Percentiles rank a stretch among this genome's conserved stretches.
Conservation (phyloP, 208 protist species). For the Trypanosoma platydactyli region DNA sequence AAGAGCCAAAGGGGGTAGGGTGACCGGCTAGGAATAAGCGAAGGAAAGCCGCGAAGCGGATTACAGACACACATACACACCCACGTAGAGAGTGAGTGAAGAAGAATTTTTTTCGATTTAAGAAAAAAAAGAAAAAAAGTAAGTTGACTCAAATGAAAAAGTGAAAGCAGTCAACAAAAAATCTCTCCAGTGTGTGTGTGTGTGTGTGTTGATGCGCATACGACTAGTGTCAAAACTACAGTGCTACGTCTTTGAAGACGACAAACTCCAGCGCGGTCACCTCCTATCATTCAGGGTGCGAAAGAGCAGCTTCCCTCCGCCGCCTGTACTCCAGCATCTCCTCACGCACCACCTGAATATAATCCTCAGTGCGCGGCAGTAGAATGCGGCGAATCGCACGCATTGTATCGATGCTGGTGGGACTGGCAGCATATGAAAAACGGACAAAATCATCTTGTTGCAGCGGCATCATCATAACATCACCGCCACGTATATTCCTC, state of each 20-base stretch:
- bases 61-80: conserved; percentile 5
- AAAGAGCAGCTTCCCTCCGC: conserved; percentile 34
- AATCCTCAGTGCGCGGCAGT: conserved; percentile 80
- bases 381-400: conserved; percentile 70
- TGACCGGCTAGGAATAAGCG: too few relatives aligned
- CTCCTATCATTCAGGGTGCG: conserved; percentile 12
- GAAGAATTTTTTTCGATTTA: too few relatives aligned
- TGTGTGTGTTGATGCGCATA: too few relatives aligned
- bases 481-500: conserved; percentile 15
- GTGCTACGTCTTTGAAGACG: neutral
- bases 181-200: too few relatives aligned
- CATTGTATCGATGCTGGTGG: conserved; percentile 65
- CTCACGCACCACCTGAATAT: conserved; percentile 82
- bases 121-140: neutral
- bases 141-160: neutral
- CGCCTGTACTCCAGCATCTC: conserved; percentile 80
- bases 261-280: neutral
- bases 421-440: conserved; percentile 79
- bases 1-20: too few relatives aligned
- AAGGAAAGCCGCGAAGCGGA: too few relatives aligned
- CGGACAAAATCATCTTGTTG: conserved; percentile 46
- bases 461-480: conserved; percentile 24
- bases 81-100: neutral
- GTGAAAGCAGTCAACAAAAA: neutral
- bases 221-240: too few relatives aligned